These are phyloP conservation scores for Botryococcus braunii DNA, from an alignment of 163 green algal species.

Conservation along the genomic window DNA sequence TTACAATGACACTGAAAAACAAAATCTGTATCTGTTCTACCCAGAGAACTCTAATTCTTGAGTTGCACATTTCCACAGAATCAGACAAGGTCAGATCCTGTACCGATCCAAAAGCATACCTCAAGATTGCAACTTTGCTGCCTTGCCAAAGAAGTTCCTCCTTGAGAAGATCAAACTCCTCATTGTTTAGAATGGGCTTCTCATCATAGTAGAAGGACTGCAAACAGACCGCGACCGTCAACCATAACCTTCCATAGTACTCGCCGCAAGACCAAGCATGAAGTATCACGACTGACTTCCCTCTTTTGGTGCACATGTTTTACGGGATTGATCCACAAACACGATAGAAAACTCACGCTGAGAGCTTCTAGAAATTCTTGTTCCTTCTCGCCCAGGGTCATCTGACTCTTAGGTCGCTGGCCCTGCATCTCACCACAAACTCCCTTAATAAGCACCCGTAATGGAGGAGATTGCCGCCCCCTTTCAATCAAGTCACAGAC, in stretches of 20 bases:
- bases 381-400: slow-evolving; percentile 86
- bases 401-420: slow-evolving; percentile 17
- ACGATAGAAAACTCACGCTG: slow-evolving; percentile 19
- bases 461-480: too few species aligned
- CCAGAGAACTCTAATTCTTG: too few species aligned
- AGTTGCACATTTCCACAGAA: too few species aligned
- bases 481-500: too few species aligned
- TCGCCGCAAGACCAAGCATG: neutral
- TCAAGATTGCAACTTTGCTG: slow-evolving; percentile 78
- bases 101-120: too few species aligned
- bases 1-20: too few species aligned
- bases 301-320: too few species aligned
- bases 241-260: neutral
- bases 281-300: too few species aligned
- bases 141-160: slow-evolving; percentile 77
- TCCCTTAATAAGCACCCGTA: too few species aligned
- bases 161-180: slow-evolving; percentile 90
- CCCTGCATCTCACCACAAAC: slow-evolving; percentile 19
- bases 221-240: slow-evolving; percentile 1
- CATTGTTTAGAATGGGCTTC: slow-evolving; percentile 69
- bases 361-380: slow-evolving; percentile 82
- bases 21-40: too few species aligned
- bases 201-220: slow-evolving; percentile 76
- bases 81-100: too few species aligned
- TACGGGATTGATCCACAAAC: too few species aligned